These are phyloP conservation scores for Spathaspora gorwiae DNA, from an alignment of 805 yeast species.

Conservation along the genomic window DNA sequence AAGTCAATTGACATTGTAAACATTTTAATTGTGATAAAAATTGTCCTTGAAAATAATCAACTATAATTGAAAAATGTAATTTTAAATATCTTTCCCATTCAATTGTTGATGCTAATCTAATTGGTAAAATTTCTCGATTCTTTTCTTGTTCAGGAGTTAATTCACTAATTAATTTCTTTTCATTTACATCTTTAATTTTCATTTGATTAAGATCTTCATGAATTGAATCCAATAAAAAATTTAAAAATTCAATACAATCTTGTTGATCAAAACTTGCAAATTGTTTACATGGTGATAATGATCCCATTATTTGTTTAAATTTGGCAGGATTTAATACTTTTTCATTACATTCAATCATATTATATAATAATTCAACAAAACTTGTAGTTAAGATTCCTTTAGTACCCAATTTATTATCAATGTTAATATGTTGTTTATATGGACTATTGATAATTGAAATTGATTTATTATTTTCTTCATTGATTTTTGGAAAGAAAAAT, in stretches of 20 bases:
- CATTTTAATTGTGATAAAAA: constrained; percentile 76
- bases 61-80: constrained; percentile 73
- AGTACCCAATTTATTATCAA: constrained; percentile 70
- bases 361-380: constrained; percentile 56
- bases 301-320: constrained; percentile 66
- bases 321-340: constrained; percentile 52
- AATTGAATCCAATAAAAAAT: constrained; percentile 66
- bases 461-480: background rate
- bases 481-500: constrained; percentile 45
- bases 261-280: constrained; percentile 73
- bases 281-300: constrained; percentile 52
- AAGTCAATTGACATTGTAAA: constrained; percentile 64
- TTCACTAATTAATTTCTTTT: constrained; percentile 41
- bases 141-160: constrained; percentile 59
- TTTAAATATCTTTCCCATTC: constrained; percentile 90
- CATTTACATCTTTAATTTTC: constrained; percentile 22
- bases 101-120: constrained; percentile 76
- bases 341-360: constrained; percentile 48
- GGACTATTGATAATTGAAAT: constrained; percentile 29
- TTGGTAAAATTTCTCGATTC: constrained; percentile 64
- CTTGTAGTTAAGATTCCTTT: constrained; percentile 71
- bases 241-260: constrained; percentile 80
- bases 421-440: constrained; percentile 65
- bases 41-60: constrained; percentile 85
- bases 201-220: constrained; percentile 84